Percentiles rank a stretch among this genome's conserved stretches.
Conservation (phyloP, 805 yeast species). For the Komagataella pastoris region DNA sequence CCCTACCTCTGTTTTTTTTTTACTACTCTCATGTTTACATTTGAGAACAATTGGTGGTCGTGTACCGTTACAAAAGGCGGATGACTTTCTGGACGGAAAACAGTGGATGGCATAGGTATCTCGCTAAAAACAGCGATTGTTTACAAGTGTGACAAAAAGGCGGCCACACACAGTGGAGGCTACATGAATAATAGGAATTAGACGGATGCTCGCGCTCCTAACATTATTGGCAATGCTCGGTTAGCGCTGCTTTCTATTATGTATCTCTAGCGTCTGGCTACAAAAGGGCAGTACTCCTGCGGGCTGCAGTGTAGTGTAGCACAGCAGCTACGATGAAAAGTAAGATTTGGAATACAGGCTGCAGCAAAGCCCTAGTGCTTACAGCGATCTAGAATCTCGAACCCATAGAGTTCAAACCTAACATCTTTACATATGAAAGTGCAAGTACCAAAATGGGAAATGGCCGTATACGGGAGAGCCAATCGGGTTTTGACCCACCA, state of each 20-base stretch:
- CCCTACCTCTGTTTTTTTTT: not conserved
- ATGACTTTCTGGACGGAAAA: not conserved
- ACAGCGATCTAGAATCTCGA: not conserved
- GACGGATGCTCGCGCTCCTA: not conserved
- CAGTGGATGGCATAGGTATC: not conserved
- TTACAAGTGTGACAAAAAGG: not conserved
- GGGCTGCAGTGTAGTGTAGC: not conserved
- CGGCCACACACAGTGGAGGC: not conserved
- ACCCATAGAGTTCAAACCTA: not conserved
- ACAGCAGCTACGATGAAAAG: not conserved
- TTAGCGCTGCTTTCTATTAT: not conserved
- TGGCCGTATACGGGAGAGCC: not conserved
- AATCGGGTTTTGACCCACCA: not conserved
- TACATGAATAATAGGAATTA: not conserved
- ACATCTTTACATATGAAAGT: not conserved
- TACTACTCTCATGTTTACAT: not conserved
- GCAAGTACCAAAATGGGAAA: not conserved
- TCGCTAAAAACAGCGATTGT: not conserved
- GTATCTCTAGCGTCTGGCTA: not conserved
- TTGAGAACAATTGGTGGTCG: not conserved
- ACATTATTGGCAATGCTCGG: not conserved
- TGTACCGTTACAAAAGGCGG: not conserved
- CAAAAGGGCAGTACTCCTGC: not conserved
- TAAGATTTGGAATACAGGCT: not conserved
- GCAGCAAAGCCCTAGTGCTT: not conserved